phyloP scores from a whole-genome alignment of 176 grass and related monocot genomes.

The Lolium multiflorum region DNA sequence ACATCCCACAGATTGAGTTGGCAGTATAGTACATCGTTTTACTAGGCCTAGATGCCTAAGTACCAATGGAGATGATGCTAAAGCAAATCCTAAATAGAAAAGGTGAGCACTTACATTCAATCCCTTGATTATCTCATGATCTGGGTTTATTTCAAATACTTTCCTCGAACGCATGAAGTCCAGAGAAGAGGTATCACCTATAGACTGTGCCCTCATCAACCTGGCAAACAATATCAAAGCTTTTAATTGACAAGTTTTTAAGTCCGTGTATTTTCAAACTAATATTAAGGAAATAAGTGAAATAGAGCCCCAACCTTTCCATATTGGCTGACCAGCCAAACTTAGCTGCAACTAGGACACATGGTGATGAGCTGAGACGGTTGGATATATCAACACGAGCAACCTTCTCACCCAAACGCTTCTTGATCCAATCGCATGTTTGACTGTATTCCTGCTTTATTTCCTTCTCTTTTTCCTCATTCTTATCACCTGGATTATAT shows the following conservation, averaged over 20 bases:
- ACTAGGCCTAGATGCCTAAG: not conserved
- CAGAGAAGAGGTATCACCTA: constrained; percentile 71
- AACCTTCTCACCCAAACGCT: constrained; percentile 84
- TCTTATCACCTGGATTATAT: constrained; percentile 70
- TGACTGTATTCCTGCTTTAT: constrained; percentile 91
- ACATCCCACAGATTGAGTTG: not conserved
- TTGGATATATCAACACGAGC: constrained; percentile 88
- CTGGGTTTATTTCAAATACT: constrained; percentile 99
- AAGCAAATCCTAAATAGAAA: not conserved
- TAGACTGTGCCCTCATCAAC: constrained; percentile 91
- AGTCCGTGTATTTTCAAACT: not conserved
- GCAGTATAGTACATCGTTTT: not conserved
- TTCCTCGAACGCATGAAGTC: constrained; percentile 97
- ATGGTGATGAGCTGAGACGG: constrained; percentile 90
- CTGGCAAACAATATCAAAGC: constrained; percentile 41
- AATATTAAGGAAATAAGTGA: not conserved
- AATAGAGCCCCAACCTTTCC: constrained; percentile 68
- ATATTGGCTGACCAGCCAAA: constrained; percentile 99
- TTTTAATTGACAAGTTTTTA: constrained; percentile 1
- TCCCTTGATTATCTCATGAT: constrained; percentile 82
- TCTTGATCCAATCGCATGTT: constrained; percentile 98
- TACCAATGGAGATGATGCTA: not conserved
- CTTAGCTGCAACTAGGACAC: constrained; percentile 90
- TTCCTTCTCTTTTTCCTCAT: constrained; percentile 90
- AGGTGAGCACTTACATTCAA: constrained; percentile 71